phyloP scores from a whole-genome alignment of 345 rosid genomes.

The Tarenaya hassleriana region DNA sequence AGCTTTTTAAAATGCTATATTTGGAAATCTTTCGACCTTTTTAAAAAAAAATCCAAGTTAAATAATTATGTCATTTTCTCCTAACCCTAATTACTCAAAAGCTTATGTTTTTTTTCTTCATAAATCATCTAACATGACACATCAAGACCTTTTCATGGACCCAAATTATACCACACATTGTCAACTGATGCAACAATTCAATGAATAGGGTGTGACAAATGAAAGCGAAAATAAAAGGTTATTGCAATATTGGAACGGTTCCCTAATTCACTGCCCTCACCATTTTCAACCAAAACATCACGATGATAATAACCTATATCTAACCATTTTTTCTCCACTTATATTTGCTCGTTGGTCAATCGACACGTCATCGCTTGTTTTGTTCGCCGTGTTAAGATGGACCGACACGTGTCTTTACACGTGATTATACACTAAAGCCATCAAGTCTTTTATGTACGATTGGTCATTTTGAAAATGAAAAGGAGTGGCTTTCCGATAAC shows the following conservation, averaged over 20 bases:
- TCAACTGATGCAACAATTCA: conserved; percentile 23
- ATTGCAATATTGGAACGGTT: conserved; percentile 8
- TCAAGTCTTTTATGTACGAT: conserved; percentile 26
- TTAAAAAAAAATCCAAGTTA: too few relatives aligned
- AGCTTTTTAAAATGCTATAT: too few relatives aligned
- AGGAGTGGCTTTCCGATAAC: conserved; percentile 26
- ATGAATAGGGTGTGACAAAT: conserved; percentile 11
- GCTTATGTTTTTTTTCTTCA: too few relatives aligned
- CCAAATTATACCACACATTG: not conserved
- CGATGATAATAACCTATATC: conserved; percentile 13
- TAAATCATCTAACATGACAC: too few relatives aligned
- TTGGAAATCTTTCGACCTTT: too few relatives aligned
- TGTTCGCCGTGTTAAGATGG: conserved; percentile 5
- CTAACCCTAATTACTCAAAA: too few relatives aligned
- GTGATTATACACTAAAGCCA: conserved; percentile 6
- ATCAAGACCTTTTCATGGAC: conserved; percentile 1
- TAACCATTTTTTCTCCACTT: conserved; percentile 21
- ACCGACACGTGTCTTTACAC: conserved; percentile 23
- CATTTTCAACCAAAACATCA: too few relatives aligned
- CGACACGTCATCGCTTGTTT: conserved; percentile 23
- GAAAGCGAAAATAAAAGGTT: not conserved
- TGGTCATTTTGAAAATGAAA: too few relatives aligned
- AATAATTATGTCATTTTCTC: too few relatives aligned
- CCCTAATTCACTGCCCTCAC: conserved; percentile 11
- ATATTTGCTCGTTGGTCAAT: not conserved